Evolutionary conservation across 73 alveolate species (phyloP), one percentile per base, ranked within the genome.

Genomic region (Paramecium pentaurelia): DNA sequence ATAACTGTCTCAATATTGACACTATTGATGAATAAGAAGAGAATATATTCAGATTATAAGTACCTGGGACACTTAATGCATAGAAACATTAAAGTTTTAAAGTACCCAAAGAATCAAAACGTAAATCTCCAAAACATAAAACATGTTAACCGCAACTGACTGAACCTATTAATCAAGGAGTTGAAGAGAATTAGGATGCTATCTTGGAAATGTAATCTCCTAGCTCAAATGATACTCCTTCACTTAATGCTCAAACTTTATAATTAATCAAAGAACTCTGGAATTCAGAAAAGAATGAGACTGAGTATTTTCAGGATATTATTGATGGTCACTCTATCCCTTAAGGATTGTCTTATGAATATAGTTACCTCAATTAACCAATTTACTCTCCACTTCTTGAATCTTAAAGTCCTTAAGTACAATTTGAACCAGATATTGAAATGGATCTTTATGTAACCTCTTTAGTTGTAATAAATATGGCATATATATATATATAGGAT

Each of bases 81-180:
- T 75, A 36, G 88, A 75, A 75, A 75, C 47, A 75, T 38, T 42
- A 75, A 75, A 75, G 88, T 75, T 75, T 75, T n/a, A 75, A 75
- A 20, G 70, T 75, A 4, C 88, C 58, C 6, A 75, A 75, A 38
- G 88, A 75, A 38, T 75, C 3, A 75, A 42, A 38, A n/a, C 30
- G 88, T 12, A 36, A 42, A 38, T 38, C 88, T 75, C 58, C 60
- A 42, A 75, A 75, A 75, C 58, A 75, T 12, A 75, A 42, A 38
- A 75, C 88, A 11, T 75, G 60, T 25, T 42, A 75, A 38, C 88
- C 88, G 20, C 60, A 75, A 75, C 64, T 0, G 47, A 42, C 68
- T 22, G 88, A 75, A 42, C 85, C 49, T 34, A 28, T 14, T 14
- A 12, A 32, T 27, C 18, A 68, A 68, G 85, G 22, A 32, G 42